phyloP scores from a whole-genome alignment of 768 basidiomycete species.

The Pholiota conissans region DNA sequence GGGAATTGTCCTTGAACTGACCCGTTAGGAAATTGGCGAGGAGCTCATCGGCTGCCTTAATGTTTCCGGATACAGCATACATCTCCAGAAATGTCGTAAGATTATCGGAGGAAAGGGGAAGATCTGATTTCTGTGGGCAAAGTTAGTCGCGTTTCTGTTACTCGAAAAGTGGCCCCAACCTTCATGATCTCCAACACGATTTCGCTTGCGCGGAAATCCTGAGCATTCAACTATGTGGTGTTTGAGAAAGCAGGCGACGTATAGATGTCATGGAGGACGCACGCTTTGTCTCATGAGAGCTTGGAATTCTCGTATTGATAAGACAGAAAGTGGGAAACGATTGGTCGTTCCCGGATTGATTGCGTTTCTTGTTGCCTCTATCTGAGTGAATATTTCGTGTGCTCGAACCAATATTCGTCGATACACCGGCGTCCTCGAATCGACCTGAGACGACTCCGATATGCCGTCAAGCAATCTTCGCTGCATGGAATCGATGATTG shows the following conservation, averaged over 20 bases:
- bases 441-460: conserved; percentile 3
- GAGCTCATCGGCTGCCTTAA: conserved; percentile 43
- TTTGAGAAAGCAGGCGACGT: conserved; percentile 6
- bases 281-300: conserved; percentile 55
- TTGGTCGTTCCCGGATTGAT: conserved; percentile 16
- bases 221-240: conserved; percentile 40
- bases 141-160: not conserved
- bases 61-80: conserved; percentile 48
- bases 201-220: conserved; percentile 52
- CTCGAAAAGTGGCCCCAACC: conserved; percentile 25
- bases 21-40: conserved; percentile 43
- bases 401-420: conserved; percentile 34
- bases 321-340: conserved; percentile 40
- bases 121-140: conserved; percentile 39
- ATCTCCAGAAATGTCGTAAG: conserved; percentile 49
- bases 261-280: conserved; percentile 25
- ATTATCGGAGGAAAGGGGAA: conserved; percentile 39
- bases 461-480: conserved; percentile 28
- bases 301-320: conserved; percentile 54
- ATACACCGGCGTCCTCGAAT: conserved; percentile 22
- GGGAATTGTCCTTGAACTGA: conserved; percentile 22
- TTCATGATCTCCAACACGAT: conserved; percentile 55
- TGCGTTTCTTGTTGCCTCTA: conserved; percentile 27
- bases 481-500: conserved; percentile 32
- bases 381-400: conserved; percentile 32